Conservation (phyloP, 352 stramenopile species). For the Phytophthora foliorum region DNA sequence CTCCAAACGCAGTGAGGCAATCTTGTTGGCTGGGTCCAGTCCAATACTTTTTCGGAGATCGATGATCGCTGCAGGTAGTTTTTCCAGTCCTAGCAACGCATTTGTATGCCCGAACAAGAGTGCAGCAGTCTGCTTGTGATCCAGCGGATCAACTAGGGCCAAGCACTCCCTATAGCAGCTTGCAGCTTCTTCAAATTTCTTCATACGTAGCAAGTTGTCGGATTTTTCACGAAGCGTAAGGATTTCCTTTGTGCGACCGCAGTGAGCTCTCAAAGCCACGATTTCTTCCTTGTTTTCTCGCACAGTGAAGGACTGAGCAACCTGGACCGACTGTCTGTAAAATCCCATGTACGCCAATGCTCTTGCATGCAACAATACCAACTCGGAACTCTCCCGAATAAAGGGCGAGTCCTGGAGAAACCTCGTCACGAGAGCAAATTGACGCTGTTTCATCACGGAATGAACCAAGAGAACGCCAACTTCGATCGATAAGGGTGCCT, state of each 20-base stretch:
- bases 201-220: constrained; percentile 24
- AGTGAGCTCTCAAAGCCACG: constrained; percentile 19
- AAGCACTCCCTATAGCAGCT: constrained; percentile 37
- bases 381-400: constrained; percentile 5
- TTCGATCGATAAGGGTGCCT: constrained; percentile 37
- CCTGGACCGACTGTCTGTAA: constrained; percentile 33
- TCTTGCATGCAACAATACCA: constrained; percentile 40
- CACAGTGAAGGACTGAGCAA: constrained; percentile 3
- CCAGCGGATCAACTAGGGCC: constrained; percentile 11
- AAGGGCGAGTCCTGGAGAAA: constrained; percentile 33
- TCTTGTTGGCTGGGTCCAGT: constrained; percentile 28
- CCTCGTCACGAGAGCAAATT: constrained; percentile 23
- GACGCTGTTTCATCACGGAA: constrained; percentile 30
- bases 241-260: constrained; percentile 15
- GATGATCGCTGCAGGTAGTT: constrained; percentile 19
- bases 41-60: constrained; percentile 30
- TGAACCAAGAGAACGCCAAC: constrained; percentile 24
- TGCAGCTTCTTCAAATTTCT: constrained; percentile 24
- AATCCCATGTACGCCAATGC: constrained; percentile 30
- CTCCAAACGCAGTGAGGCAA: constrained; percentile 28
- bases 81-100: constrained; percentile 23
- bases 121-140: constrained; percentile 23
- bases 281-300: not conserved
- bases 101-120: constrained; percentile 38
- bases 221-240: constrained; percentile 28